Base-by-base conservation (phyloP, 176 grass and related monocot species). In the Alloteropsis semialata region DNA sequence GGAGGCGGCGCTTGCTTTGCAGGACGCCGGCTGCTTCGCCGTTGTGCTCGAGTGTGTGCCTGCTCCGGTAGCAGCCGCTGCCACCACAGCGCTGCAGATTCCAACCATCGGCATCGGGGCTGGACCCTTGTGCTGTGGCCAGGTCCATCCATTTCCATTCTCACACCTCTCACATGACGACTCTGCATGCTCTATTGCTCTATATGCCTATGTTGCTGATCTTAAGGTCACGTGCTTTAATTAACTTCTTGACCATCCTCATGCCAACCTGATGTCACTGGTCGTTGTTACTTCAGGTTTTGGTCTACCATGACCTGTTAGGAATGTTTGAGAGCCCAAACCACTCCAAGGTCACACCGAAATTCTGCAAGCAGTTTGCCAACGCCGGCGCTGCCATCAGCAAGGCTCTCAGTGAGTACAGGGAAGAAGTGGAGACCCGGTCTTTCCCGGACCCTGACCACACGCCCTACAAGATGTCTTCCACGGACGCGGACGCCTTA, bases 1-100 rank as follows among this genome's bases (percentile, higher is more conserved):
- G 56, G 95, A 98, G 90, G 92, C 90, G 29, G 95, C 92, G 19
- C 86, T 98, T 17, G 95, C 92, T 19, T 84, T 95, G 88, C 95
- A 98, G 79, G 87, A 95, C 65, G 92, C 79, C 10, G 95, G 95
- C 0, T 98, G 95, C 74, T 98, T 98, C 78, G 80, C 90, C 0
- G 87, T 98, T 34, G 95, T 98, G 70, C 83, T 98, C 55, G 96
- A 98, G 65, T 95, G 92, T 66, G 92, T 98, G 78, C 92, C 96
- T 17, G 90, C 87, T 38, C 96, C 96, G 1, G 92, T 98, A 69
- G 96, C 96, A 8, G 92, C 96, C 2, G 96, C 96, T 24, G 75
- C 82, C 16, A 98, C 92, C 14, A 86, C 88, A 71, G 90, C 92
- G 1, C 48, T 98, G 77, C 71, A 85, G 16, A 98, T 98, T 16